phyloP scores from a whole-genome alignment of 441 rosid genomes.

The Eruca vesicaria region DNA sequence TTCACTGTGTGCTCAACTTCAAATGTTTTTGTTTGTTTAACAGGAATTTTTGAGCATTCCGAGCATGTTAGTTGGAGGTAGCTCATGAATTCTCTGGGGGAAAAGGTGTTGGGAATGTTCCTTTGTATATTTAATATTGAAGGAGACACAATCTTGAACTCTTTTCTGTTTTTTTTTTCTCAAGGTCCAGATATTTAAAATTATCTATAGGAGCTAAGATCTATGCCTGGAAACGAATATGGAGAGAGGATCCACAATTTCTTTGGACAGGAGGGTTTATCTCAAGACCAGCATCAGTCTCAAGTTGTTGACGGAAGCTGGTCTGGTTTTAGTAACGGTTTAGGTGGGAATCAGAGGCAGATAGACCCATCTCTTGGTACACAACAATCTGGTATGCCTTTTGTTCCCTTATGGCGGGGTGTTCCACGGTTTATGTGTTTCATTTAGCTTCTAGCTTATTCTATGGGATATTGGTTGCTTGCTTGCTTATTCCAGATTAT shows the following conservation, averaged over 20 bases:
- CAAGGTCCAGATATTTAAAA: slow-evolving; percentile 27
- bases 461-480: neutral
- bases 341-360: slow-evolving; percentile 59
- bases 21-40: neutral
- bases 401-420: neutral
- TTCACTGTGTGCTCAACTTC: neutral
- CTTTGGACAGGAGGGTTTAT: slow-evolving; percentile 65
- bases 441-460: slow-evolving; percentile 7
- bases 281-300: slow-evolving; percentile 59
- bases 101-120: slow-evolving; percentile 38
- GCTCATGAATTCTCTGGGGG: slow-evolving; percentile 31
- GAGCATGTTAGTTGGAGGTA: slow-evolving; percentile 26
- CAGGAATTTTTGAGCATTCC: slow-evolving; percentile 6
- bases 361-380: slow-evolving; percentile 46
- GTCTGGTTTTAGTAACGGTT: slow-evolving; percentile 53
- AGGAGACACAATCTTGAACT: neutral
- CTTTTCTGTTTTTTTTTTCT: slow-evolving; percentile 18
- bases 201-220: slow-evolving; percentile 37
- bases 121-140: neutral
- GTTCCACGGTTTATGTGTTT: neutral
- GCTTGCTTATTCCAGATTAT: slow-evolving; percentile 45
- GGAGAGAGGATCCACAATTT: slow-evolving; percentile 83
- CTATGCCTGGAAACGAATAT: slow-evolving; percentile 94
- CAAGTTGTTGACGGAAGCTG: slow-evolving; percentile 62
- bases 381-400: slow-evolving; percentile 63